Percentiles rank a stretch among this genome's conserved stretches.
phyloP scores from a whole-genome alignment of 2,329 filamentous ascomycete species.

The Fusarium brevicatenulatum region DNA sequence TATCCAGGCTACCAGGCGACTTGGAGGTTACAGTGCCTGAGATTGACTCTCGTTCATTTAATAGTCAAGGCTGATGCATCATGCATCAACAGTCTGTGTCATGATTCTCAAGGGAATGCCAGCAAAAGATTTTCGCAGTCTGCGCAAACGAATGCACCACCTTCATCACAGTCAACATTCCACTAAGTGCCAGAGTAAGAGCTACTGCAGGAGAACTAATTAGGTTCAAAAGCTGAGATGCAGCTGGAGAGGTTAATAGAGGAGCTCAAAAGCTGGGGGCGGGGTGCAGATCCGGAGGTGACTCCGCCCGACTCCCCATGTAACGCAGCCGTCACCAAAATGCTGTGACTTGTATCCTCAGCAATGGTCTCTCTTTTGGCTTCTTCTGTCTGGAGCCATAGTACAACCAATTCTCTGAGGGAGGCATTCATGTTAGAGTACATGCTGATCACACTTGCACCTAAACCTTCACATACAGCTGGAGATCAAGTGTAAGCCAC shows the following conservation, averaged over 20 bases:
- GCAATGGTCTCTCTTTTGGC: not conserved
- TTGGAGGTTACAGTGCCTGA: not conserved
- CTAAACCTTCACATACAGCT: not conserved
- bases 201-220: not conserved
- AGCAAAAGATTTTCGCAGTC: not conserved
- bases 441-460: not conserved
- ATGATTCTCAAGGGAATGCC: slow-evolving; percentile 4
- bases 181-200: not conserved
- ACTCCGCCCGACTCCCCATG: slow-evolving; percentile 5
- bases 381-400: not conserved
- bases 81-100: not conserved
- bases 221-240: not conserved
- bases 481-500: slow-evolving; percentile 1
- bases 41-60: not conserved
- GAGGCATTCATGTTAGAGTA: not conserved
- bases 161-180: not conserved
- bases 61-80: not conserved
- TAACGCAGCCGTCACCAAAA: not conserved
- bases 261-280: not conserved
- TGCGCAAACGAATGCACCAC: not conserved
- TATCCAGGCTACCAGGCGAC: not conserved
- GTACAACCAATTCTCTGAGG: too few relatives aligned
- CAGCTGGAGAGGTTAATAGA: not conserved
- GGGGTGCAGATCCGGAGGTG: slow-evolving; percentile 1
- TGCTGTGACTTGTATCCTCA: not conserved